phyloP scores from a whole-genome alignment of 192 early-diverging fungal species.

The Umbelopsis vinacea region DNA sequence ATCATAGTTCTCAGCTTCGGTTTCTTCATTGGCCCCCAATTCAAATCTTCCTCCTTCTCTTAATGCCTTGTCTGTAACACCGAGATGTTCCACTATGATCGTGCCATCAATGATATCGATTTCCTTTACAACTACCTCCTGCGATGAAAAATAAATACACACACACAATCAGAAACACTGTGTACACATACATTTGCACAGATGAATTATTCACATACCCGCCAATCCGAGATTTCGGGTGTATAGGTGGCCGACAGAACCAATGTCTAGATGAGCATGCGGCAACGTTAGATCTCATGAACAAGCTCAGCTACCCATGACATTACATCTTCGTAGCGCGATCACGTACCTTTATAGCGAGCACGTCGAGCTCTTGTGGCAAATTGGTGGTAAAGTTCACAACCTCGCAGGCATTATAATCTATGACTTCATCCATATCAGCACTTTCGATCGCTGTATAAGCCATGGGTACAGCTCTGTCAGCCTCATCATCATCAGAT shows the following conservation, averaged over 20 bases:
- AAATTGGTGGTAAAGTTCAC: slow-evolving; percentile 11
- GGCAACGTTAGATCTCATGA: neutral
- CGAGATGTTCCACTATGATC: slow-evolving; percentile 8
- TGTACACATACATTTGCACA: neutral
- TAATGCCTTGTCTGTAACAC: slow-evolving; percentile 5
- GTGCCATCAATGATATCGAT: slow-evolving; percentile 11
- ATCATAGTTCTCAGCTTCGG: neutral
- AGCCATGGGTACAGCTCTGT: neutral
- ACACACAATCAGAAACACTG: neutral
- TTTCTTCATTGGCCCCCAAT: neutral
- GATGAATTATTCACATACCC: neutral
- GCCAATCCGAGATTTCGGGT: slow-evolving; percentile 11
- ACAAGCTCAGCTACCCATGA: neutral
- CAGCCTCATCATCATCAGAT: neutral
- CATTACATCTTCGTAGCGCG: neutral
- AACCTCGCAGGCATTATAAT: slow-evolving; percentile 6
- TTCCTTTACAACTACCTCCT: slow-evolving; percentile 17
- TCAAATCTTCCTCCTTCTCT: slow-evolving; percentile 13
- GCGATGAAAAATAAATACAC: too few relatives aligned
- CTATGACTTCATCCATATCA: slow-evolving; percentile 3
- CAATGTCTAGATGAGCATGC: neutral
- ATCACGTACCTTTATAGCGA: slow-evolving; percentile 13
- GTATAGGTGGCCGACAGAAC: slow-evolving; percentile 8
- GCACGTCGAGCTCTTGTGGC: slow-evolving; percentile 5
- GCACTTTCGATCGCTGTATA: neutral